These are phyloP conservation scores for Penicillium sp. DNA, from an alignment of 2,329 filamentous ascomycete species.

Conservation along the genomic window DNA sequence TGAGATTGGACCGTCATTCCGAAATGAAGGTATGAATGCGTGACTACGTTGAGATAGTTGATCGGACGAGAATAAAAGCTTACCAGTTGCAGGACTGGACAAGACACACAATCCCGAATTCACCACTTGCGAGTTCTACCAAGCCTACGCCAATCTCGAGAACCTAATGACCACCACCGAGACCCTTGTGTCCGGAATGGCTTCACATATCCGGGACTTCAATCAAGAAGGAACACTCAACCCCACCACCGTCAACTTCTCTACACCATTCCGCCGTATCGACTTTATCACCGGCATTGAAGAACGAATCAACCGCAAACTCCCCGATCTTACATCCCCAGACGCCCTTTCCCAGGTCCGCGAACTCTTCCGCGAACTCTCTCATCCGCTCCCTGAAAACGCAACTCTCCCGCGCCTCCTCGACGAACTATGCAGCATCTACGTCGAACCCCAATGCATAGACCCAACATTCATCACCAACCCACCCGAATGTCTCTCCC, in stretches of 20 bases:
- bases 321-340: conserved; percentile 58
- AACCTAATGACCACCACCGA: conserved; percentile 74
- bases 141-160: conserved; percentile 71
- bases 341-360: conserved; percentile 58
- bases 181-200: conserved; percentile 60
- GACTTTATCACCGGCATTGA: conserved; percentile 82
- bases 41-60: neutral
- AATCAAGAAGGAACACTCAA: conserved; percentile 43
- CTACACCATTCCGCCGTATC: conserved; percentile 57
- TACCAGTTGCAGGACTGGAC: conserved; percentile 55
- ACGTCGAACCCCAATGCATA: conserved; percentile 71
- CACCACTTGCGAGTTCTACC: conserved; percentile 95
- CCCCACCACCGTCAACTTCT: conserved; percentile 55
- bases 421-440: conserved; percentile 70
- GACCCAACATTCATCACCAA: conserved; percentile 79
- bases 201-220: conserved; percentile 47
- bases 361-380: conserved; percentile 50
- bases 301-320: conserved; percentile 56
- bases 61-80: conserved; percentile 3
- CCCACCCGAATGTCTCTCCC: conserved; percentile 86
- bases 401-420: conserved; percentile 66
- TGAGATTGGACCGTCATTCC: conserved; percentile 86
- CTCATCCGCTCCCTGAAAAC: conserved; percentile 48
- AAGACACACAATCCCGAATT: conserved; percentile 95
- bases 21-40: conserved; percentile 68